phyloP scores from a whole-genome alignment of 306 rosid genomes.

The Prosopis cineraria region DNA sequence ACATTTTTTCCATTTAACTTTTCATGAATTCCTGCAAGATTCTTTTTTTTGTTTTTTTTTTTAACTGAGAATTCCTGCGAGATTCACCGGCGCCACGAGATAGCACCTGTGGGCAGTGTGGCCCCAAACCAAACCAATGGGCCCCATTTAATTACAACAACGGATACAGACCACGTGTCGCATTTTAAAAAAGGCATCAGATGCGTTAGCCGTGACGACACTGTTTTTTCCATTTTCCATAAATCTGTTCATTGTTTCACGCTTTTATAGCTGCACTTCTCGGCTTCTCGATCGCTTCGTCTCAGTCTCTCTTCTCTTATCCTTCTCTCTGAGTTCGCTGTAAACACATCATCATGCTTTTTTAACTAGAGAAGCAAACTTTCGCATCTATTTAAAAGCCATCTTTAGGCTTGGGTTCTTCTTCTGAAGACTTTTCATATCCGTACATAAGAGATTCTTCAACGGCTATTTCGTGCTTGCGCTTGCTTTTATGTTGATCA shows the following conservation, averaged over 20 bases:
- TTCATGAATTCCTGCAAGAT: too few species aligned
- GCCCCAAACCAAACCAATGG: too few species aligned
- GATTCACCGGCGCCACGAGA: too few species aligned
- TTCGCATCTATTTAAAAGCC: not conserved
- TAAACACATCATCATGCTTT: not conserved
- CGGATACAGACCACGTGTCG: not conserved
- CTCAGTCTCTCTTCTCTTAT: not conserved
- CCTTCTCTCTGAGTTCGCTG: not conserved
- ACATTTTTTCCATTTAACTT: too few species aligned
- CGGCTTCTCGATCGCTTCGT: too few species aligned
- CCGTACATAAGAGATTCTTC: not conserved
- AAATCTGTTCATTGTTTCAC: not conserved
- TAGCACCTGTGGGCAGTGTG: too few species aligned
- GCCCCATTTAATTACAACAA: too few species aligned
- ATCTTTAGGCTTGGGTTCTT: not conserved
- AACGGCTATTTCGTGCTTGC: not conserved
- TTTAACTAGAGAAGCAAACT: not conserved
- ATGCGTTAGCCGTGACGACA: not conserved
- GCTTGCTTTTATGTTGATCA: not conserved
- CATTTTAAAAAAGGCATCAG: not conserved
- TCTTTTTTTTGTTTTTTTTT: too few species aligned
- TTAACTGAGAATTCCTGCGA: too few species aligned
- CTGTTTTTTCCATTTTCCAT: not conserved
- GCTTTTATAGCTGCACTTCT: too few species aligned
- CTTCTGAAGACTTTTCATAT: not conserved